Base-by-base conservation (phyloP, 257 asterid species). In the Echium plantagineum region DNA sequence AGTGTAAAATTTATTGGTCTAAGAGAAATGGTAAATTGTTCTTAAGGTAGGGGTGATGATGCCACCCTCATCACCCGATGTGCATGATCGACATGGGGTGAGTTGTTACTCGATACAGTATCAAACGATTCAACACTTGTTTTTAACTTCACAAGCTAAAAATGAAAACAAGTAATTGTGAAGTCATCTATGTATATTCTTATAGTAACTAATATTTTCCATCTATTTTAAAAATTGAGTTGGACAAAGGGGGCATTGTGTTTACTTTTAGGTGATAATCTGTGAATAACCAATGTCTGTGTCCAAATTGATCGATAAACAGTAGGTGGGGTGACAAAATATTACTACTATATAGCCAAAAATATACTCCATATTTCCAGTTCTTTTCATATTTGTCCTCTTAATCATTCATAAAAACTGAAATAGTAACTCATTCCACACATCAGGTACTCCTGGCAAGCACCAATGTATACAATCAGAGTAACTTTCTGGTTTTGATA, bases 391-490 rank as follows among this genome's bases (percentile, higher is more conserved):
- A 42, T 42, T 42, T 42, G 16, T 42, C 49, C 17, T 42, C 17
- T 4, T 2, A 12, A 18, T 55, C 18, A 20, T 18, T 80, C 69
- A 89, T 70, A 93, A 70, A 61, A 72, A 69, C 42, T 93, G 97
- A 72, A 84, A 86, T 4, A 93, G 74, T 15, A 93, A 66, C 77
- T 89, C 86, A 68, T 93, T 93, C 99, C 99, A 93, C 1, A 83
- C 78, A 64, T 89, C 97, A 7, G 95, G 85, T 18, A 93, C 88
- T 15, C 99, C 99, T 0, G 99, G 97, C 74, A 93, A 65, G 69
- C 97, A 93, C 99, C 97, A 93, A 65, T 89, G 99, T 8, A 80
- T 78, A 75, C 97, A 93, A 73, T 93, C 99, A 6, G 99, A 93
- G 67, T 83, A 86, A 73, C 78, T 77, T 4, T 85, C 46, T 3